Evolutionary conservation across 257 asterid species (phyloP).

Genomic region (Nicotiana otophora): DNA sequence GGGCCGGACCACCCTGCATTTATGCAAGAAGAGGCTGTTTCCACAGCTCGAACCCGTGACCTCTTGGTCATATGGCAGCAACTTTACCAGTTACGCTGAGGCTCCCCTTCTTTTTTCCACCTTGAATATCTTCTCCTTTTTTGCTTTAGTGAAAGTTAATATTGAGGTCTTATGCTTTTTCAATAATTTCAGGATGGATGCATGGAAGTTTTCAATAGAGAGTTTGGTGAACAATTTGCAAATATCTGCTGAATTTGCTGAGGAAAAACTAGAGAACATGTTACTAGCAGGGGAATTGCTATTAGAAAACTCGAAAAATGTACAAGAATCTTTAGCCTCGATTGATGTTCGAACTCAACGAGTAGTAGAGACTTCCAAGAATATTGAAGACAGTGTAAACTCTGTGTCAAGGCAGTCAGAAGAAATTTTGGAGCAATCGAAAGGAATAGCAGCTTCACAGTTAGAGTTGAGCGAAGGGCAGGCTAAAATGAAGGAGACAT

Average conservation of each 20-base stretch:
- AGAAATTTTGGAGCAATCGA: constrained; percentile 51
- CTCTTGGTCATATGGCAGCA: no score
- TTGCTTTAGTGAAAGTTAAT: background rate
- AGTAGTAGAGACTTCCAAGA: constrained; percentile 45
- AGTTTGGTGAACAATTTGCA: constrained; percentile 69
- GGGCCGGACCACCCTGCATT: no score
- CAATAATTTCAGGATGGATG: constrained; percentile 47
- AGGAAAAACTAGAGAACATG: constrained; percentile 42
- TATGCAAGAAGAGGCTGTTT: no score
- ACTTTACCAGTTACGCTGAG: no score
- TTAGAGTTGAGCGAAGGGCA: constrained; percentile 54
- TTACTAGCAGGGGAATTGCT: constrained; percentile 46
- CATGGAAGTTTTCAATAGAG: constrained; percentile 67
- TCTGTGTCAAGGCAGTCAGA: constrained; percentile 51
- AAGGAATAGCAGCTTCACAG: constrained; percentile 62
- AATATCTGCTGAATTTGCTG: constrained; percentile 60
- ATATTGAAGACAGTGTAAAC: constrained; percentile 46
- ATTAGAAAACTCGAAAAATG: constrained; percentile 37
- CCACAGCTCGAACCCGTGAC: no score
- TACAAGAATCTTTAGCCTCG: constrained; percentile 47
- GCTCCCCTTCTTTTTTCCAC: no score
- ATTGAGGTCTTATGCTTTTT: background rate
- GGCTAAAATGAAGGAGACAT: constrained; percentile 49
- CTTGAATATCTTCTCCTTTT: background rate
- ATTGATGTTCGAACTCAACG: constrained; percentile 47